Base-by-base conservation (phyloP, 441 rosid genomes). In the Breynia disticha region DNA sequence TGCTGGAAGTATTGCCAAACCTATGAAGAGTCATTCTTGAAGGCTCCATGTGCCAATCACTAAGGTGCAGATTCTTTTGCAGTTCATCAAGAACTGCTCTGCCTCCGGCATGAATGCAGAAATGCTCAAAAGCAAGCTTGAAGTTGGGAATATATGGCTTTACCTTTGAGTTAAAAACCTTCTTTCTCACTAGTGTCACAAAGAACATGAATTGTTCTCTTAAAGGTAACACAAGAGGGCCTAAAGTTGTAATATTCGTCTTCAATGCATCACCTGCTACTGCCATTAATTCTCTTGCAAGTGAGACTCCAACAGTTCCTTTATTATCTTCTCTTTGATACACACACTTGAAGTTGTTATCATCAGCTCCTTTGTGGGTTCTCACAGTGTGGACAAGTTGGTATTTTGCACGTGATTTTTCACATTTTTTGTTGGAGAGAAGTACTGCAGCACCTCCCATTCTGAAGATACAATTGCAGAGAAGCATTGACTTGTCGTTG, bases 81-180 rank as follows among this genome's bases (percentile, higher is more conserved):
- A 84, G 46, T 12, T 77, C 95, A 62, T 87, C 89, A 63, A 86
- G 68, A 60, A 86, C 87, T 18, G 87, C 95, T 55, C 87, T 72
- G 20, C 95, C 95, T 7, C 95, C 95, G 0, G 95, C 85, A 46
- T 85, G 95, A 18, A 86, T 82, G 51, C 95, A 86, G 48, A 86
- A 83, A 75, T 86, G 95, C 68, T 81, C 82, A 46, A 83, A 76
- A 3, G 88, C 88, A 21, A 69, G 69, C 56, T 81, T 84, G 56
- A 87, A 87, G 74, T 84, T 68, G 0, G 93, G 93, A 44, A 87
- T 76, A 28, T 87, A 87, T 13, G 87, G 87, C 70, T 79, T 81
- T 16, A 69, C 62, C 60, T 73, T 81, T 48, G 69, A 64, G 56
- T 73, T 77, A 1, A 84, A 64, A 50, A 86, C 38, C 65, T 81